Evolutionary conservation across 371 early-diverging fungal species (phyloP).

Genomic region (Mucor sp.): DNA sequence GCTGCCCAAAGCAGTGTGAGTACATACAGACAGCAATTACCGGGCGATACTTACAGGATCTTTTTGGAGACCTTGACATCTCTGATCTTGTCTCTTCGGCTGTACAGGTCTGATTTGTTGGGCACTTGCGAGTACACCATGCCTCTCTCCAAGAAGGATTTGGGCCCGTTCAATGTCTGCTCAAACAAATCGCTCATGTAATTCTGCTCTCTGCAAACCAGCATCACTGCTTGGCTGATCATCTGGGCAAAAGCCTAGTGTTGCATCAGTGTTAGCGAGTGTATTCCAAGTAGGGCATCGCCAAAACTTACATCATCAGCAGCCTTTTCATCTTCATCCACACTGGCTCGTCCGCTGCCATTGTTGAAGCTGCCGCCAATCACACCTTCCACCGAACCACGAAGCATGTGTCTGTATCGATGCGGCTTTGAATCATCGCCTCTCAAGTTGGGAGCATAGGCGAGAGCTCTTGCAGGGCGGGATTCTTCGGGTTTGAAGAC

Average conservation of each 20-base stretch:
- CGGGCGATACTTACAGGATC: slow-evolving; percentile 37
- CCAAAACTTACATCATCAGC: slow-evolving; percentile 38
- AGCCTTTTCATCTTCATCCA: slow-evolving; percentile 52
- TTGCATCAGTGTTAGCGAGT: background rate
- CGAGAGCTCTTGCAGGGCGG: slow-evolving; percentile 47
- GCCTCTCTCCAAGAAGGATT: slow-evolving; percentile 48
- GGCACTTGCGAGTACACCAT: slow-evolving; percentile 48
- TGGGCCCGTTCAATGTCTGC: slow-evolving; percentile 39
- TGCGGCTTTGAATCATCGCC: slow-evolving; percentile 38
- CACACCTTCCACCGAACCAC: slow-evolving; percentile 50
- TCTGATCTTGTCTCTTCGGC: slow-evolving; percentile 59
- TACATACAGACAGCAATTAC: background rate
- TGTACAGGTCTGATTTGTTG: slow-evolving; percentile 40
- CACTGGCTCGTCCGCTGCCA: slow-evolving; percentile 25
- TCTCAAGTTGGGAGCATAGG: slow-evolving; percentile 42
- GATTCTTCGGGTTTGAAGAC: slow-evolving; percentile 54
- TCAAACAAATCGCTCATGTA: slow-evolving; percentile 82
- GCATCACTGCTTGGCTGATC: slow-evolving; percentile 48
- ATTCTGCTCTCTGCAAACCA: slow-evolving; percentile 76
- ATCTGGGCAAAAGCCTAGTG: slow-evolving; percentile 55
- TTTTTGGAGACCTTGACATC: slow-evolving; percentile 69
- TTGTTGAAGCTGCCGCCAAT: slow-evolving; percentile 18
- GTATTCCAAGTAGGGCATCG: background rate
- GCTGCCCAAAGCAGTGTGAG: slow-evolving; percentile 29
- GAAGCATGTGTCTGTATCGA: slow-evolving; percentile 50